A percentile compares a stretch with the other conserved stretches of the same genome.
Evolutionary conservation across 2,329 filamentous ascomycete species (phyloP).

Genomic region (Fusarium dimerum): DNA sequence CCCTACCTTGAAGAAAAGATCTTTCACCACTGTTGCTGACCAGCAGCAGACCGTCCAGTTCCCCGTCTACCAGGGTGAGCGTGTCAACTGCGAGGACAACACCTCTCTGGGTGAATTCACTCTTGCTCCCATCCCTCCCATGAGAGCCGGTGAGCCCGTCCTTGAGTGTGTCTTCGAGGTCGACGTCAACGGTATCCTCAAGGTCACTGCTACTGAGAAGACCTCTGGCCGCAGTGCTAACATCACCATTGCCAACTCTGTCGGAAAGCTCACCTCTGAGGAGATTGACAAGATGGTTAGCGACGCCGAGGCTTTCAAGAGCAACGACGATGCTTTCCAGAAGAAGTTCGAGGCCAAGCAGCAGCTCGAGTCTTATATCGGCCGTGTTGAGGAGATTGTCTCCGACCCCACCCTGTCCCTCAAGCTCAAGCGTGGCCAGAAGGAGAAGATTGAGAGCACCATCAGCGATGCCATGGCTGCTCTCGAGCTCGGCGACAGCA

Average conservation of each 20-base stretch:
- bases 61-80: constrained; percentile 93
- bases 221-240: constrained; percentile 96
- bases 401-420: constrained; percentile 93
- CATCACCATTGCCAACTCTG: constrained; percentile 99
- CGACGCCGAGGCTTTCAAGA: constrained; percentile 98
- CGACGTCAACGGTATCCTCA: constrained; percentile 99
- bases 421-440: constrained; percentile 98
- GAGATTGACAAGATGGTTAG: constrained; percentile 99
- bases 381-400: constrained; percentile 97
- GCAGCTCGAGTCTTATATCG: constrained; percentile 98
- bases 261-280: constrained; percentile 90
- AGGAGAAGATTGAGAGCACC: constrained; percentile 98
- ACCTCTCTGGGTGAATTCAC: constrained; percentile 98
- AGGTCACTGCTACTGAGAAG: constrained; percentile 99
- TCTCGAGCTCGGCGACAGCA: constrained; percentile 91
- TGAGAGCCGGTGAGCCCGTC: constrained; percentile 94
- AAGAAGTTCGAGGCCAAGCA: constrained; percentile 99
- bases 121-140: constrained; percentile 79
- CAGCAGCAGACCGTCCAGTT: constrained; percentile 68
- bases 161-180: constrained; percentile 99
- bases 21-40: constrained; percentile 84
- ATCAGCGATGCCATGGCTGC: constrained; percentile 97
- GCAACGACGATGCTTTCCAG: constrained; percentile 95
- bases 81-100: constrained; percentile 98
- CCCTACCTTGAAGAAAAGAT: constrained; percentile 78